Evolutionary conservation across 1,139 yeast genomes (phyloP), one percentile per base, ranked within the genome.

Genomic region (Diutina siamensis): DNA sequence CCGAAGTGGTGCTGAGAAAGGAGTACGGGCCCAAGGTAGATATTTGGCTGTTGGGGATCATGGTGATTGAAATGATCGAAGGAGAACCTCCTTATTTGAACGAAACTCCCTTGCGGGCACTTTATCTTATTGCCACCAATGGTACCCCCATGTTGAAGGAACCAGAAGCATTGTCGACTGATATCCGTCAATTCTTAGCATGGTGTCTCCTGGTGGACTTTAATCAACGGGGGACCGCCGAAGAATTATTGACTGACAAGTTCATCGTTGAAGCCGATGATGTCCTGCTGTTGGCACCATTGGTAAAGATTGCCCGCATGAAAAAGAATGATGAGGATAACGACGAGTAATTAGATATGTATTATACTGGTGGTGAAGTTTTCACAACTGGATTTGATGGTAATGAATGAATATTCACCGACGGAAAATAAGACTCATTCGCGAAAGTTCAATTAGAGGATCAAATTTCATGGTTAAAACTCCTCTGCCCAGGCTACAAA

Each of bases 1-100:
- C 98, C 2, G 98, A 92, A 63, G 96, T 92, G 48, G 96, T 92
- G 19, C 79, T 88, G 9, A 72, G 95, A 52, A 88, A 89, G 59
- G 96, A 88, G 56, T 92, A 92, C 61, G 98, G 97, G 1, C 95
- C 97, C 36, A 89, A 94, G 64, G 96, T 92, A 48, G 98, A 92
- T 63, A 83, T 94, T 46, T 92, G 98, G 98, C 86, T 96, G 12
- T 68, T 92, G 52, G 98, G 98, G 52, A 92, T 92, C 53, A 92
- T 92, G 98, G 81, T 89, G 18, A 88, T 92, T 57, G 98, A 92
- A 64, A 92, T 92, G 98, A 86, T 92, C 53, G 97, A 92, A 64
- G 97, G 98, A 32, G 98, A 92, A 64, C 98, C 98, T 5, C 98
- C 98, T 12, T 92, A 92, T 60, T 71, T 92, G 61, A 88, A 89